Evolutionary conservation across 1,284 basidiomycete genomes (phyloP).

Genomic region (Microbotryum intermedium): DNA sequence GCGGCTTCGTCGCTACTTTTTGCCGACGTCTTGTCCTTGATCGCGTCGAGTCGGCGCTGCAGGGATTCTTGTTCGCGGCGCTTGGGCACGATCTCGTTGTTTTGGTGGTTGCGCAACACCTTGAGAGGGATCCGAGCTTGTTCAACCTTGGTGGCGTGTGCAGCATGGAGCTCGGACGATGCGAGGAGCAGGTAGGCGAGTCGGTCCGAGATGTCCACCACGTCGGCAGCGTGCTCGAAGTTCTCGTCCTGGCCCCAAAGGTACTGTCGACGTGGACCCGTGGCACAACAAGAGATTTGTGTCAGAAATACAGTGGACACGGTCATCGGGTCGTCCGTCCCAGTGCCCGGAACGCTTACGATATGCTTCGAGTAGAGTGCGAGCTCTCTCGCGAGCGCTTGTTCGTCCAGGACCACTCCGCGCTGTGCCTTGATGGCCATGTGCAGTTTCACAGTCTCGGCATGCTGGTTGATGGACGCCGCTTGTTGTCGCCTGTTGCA

Average conservation of each 20-base stretch:
- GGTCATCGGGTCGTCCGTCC: no score
- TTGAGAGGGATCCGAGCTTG: constrained; percentile 24
- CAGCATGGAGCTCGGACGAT: constrained; percentile 25
- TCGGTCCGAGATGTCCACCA: constrained; percentile 30
- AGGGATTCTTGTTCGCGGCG: constrained; percentile 12
- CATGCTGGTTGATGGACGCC: constrained; percentile 2
- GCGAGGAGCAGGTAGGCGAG: constrained; percentile 30
- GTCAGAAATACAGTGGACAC: neutral
- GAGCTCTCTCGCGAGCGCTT: constrained; percentile 22
- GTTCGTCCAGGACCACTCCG: constrained; percentile 22
- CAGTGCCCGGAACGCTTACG: no score
- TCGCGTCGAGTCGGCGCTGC: constrained; percentile 10
- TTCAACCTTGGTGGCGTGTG: constrained; percentile 21
- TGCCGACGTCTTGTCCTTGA: constrained; percentile 10
- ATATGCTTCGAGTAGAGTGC: constrained; percentile 12
- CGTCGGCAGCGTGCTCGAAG: constrained; percentile 17
- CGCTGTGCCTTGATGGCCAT: constrained; percentile 29
- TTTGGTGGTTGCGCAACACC: constrained; percentile 33
- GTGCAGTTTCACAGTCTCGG: constrained; percentile 30
- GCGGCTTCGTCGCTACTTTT: constrained; percentile 13
- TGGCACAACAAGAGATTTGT: neutral
- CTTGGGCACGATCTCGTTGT: constrained; percentile 22
- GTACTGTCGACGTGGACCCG: constrained; percentile 23
- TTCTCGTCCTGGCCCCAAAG: constrained; percentile 28
- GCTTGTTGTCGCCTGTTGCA: constrained; percentile 10